phyloP scores from a whole-genome alignment of 257 asterid genomes.

The Asclepias syriaca region DNA sequence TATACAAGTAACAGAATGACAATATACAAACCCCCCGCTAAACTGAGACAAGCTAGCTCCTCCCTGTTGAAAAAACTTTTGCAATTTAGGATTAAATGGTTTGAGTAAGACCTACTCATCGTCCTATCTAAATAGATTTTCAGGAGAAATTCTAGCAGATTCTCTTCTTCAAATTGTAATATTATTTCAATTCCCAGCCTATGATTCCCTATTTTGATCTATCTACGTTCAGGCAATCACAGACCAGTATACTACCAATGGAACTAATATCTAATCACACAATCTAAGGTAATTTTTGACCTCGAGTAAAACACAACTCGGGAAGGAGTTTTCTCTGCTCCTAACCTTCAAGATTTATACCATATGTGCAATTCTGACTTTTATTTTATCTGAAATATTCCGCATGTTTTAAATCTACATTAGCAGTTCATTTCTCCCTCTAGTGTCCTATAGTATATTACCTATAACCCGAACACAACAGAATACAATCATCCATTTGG shows the following conservation, averaged over 20 bases:
- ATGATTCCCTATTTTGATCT: neutral
- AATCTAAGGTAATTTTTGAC: neutral
- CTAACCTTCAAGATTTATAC: neutral
- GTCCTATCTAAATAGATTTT: neutral
- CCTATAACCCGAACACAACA: neutral
- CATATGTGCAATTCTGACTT: neutral
- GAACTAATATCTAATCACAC: neutral
- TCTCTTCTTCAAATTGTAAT: neutral
- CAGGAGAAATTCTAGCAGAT: neutral
- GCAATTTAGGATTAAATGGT: neutral
- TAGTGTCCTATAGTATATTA: neutral
- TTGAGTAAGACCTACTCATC: neutral
- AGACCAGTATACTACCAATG: neutral
- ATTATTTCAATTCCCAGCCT: neutral
- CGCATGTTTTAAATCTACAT: neutral
- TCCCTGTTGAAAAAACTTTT: neutral
- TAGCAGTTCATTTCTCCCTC: neutral
- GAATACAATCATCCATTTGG: neutral
- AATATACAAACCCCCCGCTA: neutral
- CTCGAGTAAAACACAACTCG: neutral
- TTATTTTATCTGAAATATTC: neutral
- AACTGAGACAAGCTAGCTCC: neutral
- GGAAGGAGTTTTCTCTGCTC: neutral
- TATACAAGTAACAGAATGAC: neutral
- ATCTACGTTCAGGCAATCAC: neutral